These are phyloP conservation scores for Senecio squalidus DNA, from an alignment of 140 eudicot genomes.

Conservation along the genomic window DNA sequence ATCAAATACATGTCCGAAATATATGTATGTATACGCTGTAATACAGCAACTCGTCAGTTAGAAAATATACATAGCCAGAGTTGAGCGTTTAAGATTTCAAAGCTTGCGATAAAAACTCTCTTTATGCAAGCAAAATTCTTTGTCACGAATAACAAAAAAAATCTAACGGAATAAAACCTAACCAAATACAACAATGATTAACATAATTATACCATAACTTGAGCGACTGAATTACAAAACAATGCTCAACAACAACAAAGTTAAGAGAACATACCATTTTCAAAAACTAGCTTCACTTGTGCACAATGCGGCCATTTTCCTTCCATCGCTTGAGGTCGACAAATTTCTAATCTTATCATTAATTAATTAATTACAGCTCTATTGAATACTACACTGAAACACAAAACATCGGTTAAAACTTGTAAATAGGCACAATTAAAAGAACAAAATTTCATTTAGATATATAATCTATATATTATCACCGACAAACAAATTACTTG, in stretches of 20 bases:
- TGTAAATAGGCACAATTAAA: not conserved
- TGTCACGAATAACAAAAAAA: not conserved
- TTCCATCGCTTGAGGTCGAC: conserved; percentile 28
- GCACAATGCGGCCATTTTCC: conserved; percentile 22
- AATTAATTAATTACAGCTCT: conserved; percentile 24
- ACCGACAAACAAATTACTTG: not conserved
- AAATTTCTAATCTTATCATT: conserved; percentile 21
- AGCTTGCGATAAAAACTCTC: too few species aligned
- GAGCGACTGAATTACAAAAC: not conserved
- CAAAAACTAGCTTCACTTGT: conserved; percentile 9
- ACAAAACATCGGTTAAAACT: conserved; percentile 18
- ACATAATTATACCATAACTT: not conserved
- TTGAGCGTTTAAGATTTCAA: too few species aligned
- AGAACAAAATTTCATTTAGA: not conserved
- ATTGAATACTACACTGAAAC: conserved; percentile 21
- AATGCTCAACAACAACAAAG: not conserved
- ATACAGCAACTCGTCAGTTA: too few species aligned
- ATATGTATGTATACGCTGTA: too few species aligned
- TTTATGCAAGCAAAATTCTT: too few species aligned
- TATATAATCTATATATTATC: not conserved
- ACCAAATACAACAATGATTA: not conserved
- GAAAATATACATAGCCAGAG: too few species aligned
- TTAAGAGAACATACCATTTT: conserved; percentile 19
- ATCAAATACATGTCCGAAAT: too few species aligned
- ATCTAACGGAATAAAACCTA: not conserved